These are phyloP conservation scores for Penicillium cinerascens DNA, from an alignment of 495 filamentous ascomycete species.

Conservation along the genomic window DNA sequence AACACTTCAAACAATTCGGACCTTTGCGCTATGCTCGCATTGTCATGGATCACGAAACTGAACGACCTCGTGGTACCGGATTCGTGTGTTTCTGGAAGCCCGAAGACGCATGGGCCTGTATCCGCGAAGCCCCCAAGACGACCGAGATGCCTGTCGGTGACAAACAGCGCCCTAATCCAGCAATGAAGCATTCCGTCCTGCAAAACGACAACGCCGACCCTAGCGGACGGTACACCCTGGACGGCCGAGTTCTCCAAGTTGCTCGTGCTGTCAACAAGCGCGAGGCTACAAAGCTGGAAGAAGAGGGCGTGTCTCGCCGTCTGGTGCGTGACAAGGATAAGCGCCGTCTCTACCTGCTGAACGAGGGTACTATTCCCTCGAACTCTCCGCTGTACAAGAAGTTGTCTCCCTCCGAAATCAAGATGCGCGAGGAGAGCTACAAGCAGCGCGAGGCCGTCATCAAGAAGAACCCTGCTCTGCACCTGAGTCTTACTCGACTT, in stretches of 20 bases:
- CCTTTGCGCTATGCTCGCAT: conserved; percentile 80
- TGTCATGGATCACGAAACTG: conserved; percentile 79
- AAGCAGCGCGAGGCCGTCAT: conserved; percentile 88
- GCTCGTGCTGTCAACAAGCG: conserved; percentile 77
- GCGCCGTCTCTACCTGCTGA: conserved; percentile 83
- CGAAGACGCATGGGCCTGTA: conserved; percentile 68
- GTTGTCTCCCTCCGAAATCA: conserved; percentile 75
- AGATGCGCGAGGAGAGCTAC: conserved; percentile 80
- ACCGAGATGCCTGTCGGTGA: conserved; percentile 33
- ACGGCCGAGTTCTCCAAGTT: conserved; percentile 81
- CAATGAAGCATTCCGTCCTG: conserved; percentile 70
- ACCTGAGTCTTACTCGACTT: conserved; percentile 89
- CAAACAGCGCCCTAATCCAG: conserved; percentile 38
- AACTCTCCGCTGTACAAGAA: conserved; percentile 69
- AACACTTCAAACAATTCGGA: conserved; percentile 83
- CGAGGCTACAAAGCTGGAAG: conserved; percentile 70
- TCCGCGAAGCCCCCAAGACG: conserved; percentile 65
- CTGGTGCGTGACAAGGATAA: conserved; percentile 79
- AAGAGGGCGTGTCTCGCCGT: conserved; percentile 60
- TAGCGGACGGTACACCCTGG: conserved; percentile 79
- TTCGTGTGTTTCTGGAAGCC: conserved; percentile 89
- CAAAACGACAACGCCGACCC: conserved; percentile 76
- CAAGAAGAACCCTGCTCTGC: conserved; percentile 82
- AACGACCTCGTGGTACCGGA: conserved; percentile 82
- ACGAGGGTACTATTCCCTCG: conserved; percentile 74